These are phyloP conservation scores for Lactarius pseudohatsudake DNA, from an alignment of 768 basidiomycete species.

Conservation along the genomic window DNA sequence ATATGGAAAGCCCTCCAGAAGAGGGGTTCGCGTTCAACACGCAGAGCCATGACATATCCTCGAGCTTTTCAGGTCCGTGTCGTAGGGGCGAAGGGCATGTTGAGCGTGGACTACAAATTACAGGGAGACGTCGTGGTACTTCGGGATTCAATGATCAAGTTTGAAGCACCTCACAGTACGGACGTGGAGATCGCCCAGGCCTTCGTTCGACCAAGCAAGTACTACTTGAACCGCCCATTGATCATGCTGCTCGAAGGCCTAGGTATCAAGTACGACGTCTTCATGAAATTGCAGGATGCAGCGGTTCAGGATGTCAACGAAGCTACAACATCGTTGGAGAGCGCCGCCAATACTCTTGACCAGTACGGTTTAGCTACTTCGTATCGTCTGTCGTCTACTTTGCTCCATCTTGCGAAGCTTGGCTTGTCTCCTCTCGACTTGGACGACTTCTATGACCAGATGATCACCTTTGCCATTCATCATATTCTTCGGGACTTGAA, in stretches of 20 bases:
- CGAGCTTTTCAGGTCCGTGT: conserved; percentile 62
- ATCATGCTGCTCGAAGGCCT: conserved; percentile 65
- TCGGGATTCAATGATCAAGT: conserved; percentile 69
- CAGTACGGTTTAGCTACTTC: conserved; percentile 56
- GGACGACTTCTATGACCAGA: conserved; percentile 51
- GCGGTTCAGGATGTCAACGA: conserved; percentile 50
- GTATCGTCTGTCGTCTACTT: conserved; percentile 53
- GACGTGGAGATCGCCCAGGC: conserved; percentile 63
- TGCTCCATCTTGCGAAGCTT: conserved; percentile 51
- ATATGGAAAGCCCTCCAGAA: conserved; percentile 46
- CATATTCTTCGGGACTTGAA: conserved; percentile 69
- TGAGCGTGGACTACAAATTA: conserved; percentile 57
- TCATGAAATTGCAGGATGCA: conserved; percentile 51
- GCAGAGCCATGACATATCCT: conserved; percentile 40
- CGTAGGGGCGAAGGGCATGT: conserved; percentile 64
- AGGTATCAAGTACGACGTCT: conserved; percentile 54
- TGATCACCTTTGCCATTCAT: conserved; percentile 54
- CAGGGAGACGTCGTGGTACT: conserved; percentile 50
- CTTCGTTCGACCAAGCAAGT: conserved; percentile 59
- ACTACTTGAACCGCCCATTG: conserved; percentile 60
- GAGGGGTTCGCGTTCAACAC: conserved; percentile 39
- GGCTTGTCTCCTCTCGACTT: conserved; percentile 39
- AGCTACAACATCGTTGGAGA: conserved; percentile 44
- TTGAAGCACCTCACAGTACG: conserved; percentile 46
- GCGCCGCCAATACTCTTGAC: conserved; percentile 53